Evolutionary conservation across 257 asterid genomes (phyloP).

Genomic region (Echium plantagineum): DNA sequence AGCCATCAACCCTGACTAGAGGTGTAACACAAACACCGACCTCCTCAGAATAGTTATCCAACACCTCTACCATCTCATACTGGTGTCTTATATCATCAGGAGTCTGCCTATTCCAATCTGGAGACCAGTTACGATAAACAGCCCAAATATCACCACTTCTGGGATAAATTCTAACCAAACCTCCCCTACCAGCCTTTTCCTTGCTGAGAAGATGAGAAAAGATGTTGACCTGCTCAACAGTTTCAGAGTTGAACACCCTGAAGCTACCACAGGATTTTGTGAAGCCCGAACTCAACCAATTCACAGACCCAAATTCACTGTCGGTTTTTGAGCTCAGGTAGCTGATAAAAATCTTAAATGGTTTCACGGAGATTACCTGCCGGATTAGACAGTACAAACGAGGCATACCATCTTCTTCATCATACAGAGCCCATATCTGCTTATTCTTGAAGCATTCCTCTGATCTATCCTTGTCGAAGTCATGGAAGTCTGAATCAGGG

Average conservation of each 20-base stretch:
- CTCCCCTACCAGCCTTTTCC: slow-evolving; percentile 95
- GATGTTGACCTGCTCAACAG: slow-evolving; percentile 76
- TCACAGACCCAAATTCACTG: slow-evolving; percentile 76
- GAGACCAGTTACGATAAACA: slow-evolving; percentile 79
- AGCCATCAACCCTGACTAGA: slow-evolving; percentile 53
- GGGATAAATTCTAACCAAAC: slow-evolving; percentile 80
- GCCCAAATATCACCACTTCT: slow-evolving; percentile 93
- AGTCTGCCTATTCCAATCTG: slow-evolving; percentile 72
- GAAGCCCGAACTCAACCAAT: slow-evolving; percentile 83
- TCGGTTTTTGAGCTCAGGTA: slow-evolving; percentile 84
- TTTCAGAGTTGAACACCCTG: slow-evolving; percentile 68
- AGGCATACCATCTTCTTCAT: slow-evolving; percentile 99
- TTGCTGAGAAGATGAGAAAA: slow-evolving; percentile 80
- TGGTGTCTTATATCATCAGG: slow-evolving; percentile 77
- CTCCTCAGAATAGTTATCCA: slow-evolving; percentile 83
- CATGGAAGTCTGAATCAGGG: slow-evolving; percentile 94
- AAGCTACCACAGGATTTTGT: slow-evolving; percentile 93
- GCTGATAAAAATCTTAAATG: slow-evolving; percentile 77
- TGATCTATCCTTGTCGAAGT: slow-evolving; percentile 73
- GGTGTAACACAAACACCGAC: slow-evolving; percentile 73
- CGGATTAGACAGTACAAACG: slow-evolving; percentile 93
- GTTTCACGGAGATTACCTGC: slow-evolving; percentile 62
- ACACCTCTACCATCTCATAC: slow-evolving; percentile 91
- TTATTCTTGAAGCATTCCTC: slow-evolving; percentile 87
- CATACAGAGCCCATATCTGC: slow-evolving; percentile 97